These are phyloP conservation scores for Xylaria scruposa DNA, from an alignment of 495 filamentous ascomycete genomes.

Conservation along the genomic window DNA sequence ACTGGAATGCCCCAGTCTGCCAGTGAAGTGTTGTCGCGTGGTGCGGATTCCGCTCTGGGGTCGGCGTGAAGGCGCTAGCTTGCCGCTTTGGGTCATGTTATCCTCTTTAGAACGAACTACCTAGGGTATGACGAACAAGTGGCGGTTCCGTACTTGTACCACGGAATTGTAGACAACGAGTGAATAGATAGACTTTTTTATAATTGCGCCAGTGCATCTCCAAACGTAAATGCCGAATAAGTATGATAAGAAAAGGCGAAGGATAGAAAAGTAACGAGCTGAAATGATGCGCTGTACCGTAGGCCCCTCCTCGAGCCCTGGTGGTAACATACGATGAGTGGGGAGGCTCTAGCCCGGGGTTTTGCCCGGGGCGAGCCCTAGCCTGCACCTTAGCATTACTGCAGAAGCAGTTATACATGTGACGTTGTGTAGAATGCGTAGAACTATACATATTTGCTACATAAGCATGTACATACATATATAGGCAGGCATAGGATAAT, in stretches of 20 bases:
- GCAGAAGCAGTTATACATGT: constrained; percentile 6
- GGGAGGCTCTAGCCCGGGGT: background rate
- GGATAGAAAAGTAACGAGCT: background rate
- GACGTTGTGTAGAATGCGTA: background rate
- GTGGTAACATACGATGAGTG: constrained; percentile 7
- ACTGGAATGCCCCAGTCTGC: background rate
- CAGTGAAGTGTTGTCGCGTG: constrained; percentile 11
- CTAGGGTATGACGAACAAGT: background rate
- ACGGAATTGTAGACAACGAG: background rate
- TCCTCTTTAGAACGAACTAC: background rate
- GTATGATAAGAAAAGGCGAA: background rate
- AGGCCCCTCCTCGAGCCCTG: background rate
- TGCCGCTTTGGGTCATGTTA: constrained; percentile 14
- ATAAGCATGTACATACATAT: background rate
- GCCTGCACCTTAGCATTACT: background rate
- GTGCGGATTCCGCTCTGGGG: constrained; percentile 5
- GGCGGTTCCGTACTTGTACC: background rate
- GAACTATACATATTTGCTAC: background rate
- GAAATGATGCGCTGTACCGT: background rate
- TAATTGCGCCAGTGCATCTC: background rate
- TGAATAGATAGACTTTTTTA: background rate
- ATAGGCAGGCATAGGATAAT: background rate
- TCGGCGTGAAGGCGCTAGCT: background rate
- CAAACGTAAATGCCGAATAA: background rate
- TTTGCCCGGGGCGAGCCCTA: background rate